These are phyloP conservation scores for Garcia nutans DNA, from an alignment of 345 rosid species.

Conservation along the genomic window DNA sequence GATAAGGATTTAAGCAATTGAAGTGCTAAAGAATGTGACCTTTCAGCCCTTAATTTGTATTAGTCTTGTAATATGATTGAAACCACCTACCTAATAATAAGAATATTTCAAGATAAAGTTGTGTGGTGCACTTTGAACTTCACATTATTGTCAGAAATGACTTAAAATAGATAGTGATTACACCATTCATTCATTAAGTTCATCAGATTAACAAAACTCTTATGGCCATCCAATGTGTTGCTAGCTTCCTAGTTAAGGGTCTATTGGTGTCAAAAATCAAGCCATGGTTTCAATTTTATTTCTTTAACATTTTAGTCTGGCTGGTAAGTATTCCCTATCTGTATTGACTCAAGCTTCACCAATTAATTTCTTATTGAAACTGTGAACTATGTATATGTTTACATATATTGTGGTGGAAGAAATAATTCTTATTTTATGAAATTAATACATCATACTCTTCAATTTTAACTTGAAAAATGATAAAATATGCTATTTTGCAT, in stretches of 20 bases:
- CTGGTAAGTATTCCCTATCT: no score
- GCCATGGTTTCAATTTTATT: no score
- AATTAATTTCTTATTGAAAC: no score
- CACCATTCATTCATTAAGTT: neutral
- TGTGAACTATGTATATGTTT: no score
- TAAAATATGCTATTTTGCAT: no score
- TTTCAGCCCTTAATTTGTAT: neutral
- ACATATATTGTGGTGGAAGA: no score
- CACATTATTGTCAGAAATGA: neutral
- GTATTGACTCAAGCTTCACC: no score
- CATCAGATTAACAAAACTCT: neutral
- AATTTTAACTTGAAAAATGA: no score
- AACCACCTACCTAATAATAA: neutral
- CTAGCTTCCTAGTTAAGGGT: neutral
- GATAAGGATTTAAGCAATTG: neutral
- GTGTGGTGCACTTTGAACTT: neutral
- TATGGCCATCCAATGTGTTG: neutral
- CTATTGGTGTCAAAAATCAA: no score
- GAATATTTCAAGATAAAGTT: neutral
- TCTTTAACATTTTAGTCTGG: no score
- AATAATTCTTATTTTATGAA: no score
- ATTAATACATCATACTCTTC: no score
- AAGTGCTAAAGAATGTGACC: neutral
- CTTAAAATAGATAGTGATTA: neutral
- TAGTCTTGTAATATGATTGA: neutral